phyloP scores from a whole-genome alignment of 164 flowering plant genomes.

The Aristolochia contorta region DNA sequence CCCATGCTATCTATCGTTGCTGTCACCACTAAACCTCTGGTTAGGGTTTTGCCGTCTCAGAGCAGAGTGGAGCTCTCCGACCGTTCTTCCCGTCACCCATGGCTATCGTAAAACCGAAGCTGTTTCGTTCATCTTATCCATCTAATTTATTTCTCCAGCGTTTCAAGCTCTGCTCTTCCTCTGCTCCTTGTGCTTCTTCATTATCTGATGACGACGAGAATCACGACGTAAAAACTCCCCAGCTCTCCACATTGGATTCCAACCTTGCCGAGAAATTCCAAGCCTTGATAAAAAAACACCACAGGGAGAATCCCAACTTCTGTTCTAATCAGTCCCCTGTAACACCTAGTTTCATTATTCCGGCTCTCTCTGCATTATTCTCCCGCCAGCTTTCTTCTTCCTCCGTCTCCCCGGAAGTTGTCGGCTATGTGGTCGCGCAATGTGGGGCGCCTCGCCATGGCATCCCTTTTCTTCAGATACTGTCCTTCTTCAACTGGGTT shows the following conservation, averaged over 20 bases:
- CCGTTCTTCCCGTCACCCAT: background rate
- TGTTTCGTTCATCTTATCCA: background rate
- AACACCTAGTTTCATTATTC: constrained; percentile 35
- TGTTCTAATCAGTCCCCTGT: constrained; percentile 20
- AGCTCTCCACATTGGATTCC: constrained; percentile 31
- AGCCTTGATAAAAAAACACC: constrained; percentile 57
- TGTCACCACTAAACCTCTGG: background rate
- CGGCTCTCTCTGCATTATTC: constrained; percentile 45
- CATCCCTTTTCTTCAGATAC: constrained; percentile 58
- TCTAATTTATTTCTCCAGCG: background rate
- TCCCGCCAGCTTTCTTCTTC: constrained; percentile 20
- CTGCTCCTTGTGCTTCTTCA: constrained; percentile 13
- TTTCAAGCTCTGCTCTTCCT: constrained; percentile 21
- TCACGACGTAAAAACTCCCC: background rate
- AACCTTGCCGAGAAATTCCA: constrained; percentile 41
- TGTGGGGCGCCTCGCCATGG: constrained; percentile 65
- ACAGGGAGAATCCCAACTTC: constrained; percentile 57
- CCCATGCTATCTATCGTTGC: background rate
- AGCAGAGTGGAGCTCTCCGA: background rate
- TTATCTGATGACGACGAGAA: constrained; percentile 7
- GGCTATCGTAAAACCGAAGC: constrained; percentile 5
- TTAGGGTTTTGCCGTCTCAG: background rate
- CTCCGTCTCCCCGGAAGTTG: constrained; percentile 37
- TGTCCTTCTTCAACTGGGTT: constrained; percentile 90
- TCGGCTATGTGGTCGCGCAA: constrained; percentile 47